phyloP scores from a whole-genome alignment of 2,329 filamentous ascomycete genomes.

The Sclerotinia subarctica region DNA sequence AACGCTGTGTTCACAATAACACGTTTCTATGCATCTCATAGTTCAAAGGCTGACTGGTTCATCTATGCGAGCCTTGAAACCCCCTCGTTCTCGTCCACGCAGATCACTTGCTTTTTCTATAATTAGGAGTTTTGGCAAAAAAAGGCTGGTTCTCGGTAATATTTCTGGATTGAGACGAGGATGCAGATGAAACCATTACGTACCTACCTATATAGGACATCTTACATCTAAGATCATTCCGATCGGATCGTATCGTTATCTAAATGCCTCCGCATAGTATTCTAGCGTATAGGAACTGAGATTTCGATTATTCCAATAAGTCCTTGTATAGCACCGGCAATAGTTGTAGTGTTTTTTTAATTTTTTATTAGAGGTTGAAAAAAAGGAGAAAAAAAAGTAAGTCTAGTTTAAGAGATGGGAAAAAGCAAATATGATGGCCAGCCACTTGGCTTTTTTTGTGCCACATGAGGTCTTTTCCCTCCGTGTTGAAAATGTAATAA shows the following conservation, averaged over 20 bases:
- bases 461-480: not conserved
- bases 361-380: not conserved
- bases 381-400: not conserved
- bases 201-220: not conserved
- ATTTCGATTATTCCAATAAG: not conserved
- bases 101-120: not conserved
- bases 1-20: constrained; percentile 4
- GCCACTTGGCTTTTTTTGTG: not conserved
- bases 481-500: not conserved
- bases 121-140: not conserved
- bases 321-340: not conserved
- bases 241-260: not conserved
- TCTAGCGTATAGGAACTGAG: not conserved
- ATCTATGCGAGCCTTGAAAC: too few relatives aligned
- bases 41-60: not conserved
- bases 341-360: not conserved
- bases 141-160: not conserved
- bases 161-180: not conserved
- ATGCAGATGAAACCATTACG: constrained; percentile 6
- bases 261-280: not conserved
- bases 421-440: not conserved
- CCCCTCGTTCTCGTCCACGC: not conserved
- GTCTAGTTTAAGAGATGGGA: not conserved
- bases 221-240: not conserved
- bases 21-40: constrained; percentile 8